Evolutionary conservation across 1,284 basidiomycete genomes (phyloP).

Genomic region (Sphagnurus paluster): DNA sequence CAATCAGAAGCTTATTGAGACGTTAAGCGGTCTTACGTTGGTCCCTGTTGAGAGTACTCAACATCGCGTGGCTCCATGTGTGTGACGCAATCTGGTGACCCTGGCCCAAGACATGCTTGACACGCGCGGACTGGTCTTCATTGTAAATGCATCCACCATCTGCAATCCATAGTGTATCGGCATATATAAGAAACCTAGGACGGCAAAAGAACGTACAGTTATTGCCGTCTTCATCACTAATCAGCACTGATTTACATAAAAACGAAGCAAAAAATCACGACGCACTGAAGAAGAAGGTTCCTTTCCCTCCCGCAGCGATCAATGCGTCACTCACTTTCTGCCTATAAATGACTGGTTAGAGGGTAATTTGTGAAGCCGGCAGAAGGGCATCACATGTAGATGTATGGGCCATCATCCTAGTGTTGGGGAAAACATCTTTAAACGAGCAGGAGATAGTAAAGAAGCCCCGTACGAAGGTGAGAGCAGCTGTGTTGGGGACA

Average conservation of each 20-base stretch:
- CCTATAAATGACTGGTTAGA: not conserved
- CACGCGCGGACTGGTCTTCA: constrained; percentile 27
- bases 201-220: constrained; percentile 23
- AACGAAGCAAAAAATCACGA: constrained; percentile 6
- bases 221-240: constrained; percentile 23
- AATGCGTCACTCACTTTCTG: not conserved
- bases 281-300: constrained; percentile 58
- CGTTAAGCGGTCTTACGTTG: constrained; percentile 21
- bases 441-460: not conserved
- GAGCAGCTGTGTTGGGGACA: not conserved
- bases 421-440: not conserved
- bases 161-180: not conserved
- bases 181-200: too few relatives aligned
- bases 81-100: constrained; percentile 45
- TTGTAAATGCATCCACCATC: constrained; percentile 32
- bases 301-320: constrained; percentile 32
- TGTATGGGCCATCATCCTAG: not conserved
- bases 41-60: constrained; percentile 34
- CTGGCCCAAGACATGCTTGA: constrained; percentile 35
- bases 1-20: not conserved
- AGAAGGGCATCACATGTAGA: not conserved
- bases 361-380: not conserved
- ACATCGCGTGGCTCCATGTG: constrained; percentile 39
- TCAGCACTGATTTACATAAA: not conserved
- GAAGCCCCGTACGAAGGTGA: not conserved